These are phyloP conservation scores for Termitomyces sp. DNA, from an alignment of 768 basidiomycete species.

Conservation along the genomic window DNA sequence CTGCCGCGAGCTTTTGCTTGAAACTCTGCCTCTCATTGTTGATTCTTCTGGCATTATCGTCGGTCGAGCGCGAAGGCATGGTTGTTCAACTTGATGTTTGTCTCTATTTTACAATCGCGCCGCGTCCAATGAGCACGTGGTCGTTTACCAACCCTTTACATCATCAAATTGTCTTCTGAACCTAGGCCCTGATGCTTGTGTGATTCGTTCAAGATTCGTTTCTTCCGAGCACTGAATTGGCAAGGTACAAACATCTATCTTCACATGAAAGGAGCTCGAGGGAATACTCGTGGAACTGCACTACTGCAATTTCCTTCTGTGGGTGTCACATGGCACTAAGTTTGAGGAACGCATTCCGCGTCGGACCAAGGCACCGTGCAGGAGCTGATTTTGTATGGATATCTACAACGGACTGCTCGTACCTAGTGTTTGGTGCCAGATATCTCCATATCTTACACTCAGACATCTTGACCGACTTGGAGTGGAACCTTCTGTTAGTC, in stretches of 20 bases:
- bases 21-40: conserved; percentile 32
- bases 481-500: background rate
- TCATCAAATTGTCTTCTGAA: background rate
- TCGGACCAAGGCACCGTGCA: background rate
- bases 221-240: background rate
- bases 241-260: background rate
- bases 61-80: conserved; percentile 13
- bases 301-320: background rate
- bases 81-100: conserved; percentile 10
- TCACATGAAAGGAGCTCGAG: background rate
- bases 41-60: conserved; percentile 14
- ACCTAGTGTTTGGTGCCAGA: no score
- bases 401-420: background rate
- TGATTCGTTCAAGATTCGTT: no score
- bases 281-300: background rate
- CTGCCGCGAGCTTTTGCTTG: conserved; percentile 38
- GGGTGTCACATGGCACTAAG: background rate
- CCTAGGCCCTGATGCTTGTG: no score
- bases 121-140: conserved; percentile 15
- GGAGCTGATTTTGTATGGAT: background rate
- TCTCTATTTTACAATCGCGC: conserved; percentile 13
- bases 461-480: background rate
- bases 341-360: background rate
- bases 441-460: no score
- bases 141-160: background rate